Conservation (phyloP, 2,329 filamentous ascomycete species). For the Cladosporium sp. region DNA sequence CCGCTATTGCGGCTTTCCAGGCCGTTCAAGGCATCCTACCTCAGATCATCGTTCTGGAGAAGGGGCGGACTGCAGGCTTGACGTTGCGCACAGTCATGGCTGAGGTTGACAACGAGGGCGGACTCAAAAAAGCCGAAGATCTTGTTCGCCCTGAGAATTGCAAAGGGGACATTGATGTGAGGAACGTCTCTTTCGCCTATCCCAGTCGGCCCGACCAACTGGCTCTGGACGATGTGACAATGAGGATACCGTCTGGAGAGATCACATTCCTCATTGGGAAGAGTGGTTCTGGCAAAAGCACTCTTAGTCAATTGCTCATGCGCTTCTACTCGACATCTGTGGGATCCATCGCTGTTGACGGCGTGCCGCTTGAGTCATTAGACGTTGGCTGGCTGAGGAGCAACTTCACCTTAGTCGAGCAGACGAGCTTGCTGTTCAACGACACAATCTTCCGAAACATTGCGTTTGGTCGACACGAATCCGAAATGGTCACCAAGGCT, state of each 20-base stretch:
- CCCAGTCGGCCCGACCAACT: constrained; percentile 58
- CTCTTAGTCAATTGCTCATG: constrained; percentile 70
- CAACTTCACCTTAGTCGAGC: constrained; percentile 76
- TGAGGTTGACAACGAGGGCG: constrained; percentile 26
- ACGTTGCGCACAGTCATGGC: constrained; percentile 48
- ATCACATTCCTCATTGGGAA: constrained; percentile 76
- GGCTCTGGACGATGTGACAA: constrained; percentile 55
- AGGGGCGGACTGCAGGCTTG: constrained; percentile 68
- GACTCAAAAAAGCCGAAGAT: constrained; percentile 15
- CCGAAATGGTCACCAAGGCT: constrained; percentile 42
- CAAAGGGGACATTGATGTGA: constrained; percentile 62
- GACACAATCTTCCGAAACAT: constrained; percentile 76
- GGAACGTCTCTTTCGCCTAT: constrained; percentile 58
- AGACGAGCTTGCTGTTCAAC: constrained; percentile 73
- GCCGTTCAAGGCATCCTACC: constrained; percentile 68
- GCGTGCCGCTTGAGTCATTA: constrained; percentile 53
- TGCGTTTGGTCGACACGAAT: constrained; percentile 56
- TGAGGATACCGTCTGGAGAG: constrained; percentile 66
- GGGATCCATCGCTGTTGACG: constrained; percentile 66
- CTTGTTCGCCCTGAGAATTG: constrained; percentile 37
- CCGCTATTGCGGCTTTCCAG: constrained; percentile 69
- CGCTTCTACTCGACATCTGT: constrained; percentile 64
- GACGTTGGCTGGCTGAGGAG: constrained; percentile 66
- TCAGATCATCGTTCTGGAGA: constrained; percentile 69
- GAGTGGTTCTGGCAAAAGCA: constrained; percentile 91